Evolutionary conservation across 805 yeast genomes (phyloP).

Genomic region (Huiozyma sinensis): DNA sequence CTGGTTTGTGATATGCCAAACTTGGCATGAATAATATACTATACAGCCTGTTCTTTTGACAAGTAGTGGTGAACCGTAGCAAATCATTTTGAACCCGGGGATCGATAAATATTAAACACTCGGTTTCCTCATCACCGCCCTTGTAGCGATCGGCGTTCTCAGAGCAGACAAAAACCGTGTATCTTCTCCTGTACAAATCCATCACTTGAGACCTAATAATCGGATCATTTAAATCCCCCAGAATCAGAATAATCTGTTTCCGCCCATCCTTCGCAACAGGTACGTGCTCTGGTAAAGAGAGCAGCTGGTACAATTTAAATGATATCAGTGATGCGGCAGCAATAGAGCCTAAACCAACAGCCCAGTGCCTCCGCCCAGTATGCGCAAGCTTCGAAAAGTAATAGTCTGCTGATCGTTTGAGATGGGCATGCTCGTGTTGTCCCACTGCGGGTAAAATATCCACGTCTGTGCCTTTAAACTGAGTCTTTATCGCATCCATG

Average conservation of each 20-base stretch:
- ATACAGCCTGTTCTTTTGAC: conserved; percentile 9
- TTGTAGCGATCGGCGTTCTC: conserved; percentile 13
- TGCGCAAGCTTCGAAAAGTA: too few relatives aligned
- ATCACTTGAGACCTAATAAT: conserved; percentile 27
- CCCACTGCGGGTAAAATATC: too few relatives aligned
- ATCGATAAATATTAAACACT: conserved; percentile 16
- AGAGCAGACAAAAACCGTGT: conserved; percentile 25
- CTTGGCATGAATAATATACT: conserved; percentile 26
- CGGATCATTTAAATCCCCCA: conserved; percentile 29
- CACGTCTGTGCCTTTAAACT: too few relatives aligned
- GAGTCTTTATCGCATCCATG: too few relatives aligned
- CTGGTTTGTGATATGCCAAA: conserved; percentile 24
- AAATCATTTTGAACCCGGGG: conserved; percentile 17
- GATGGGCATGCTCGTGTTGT: too few relatives aligned
- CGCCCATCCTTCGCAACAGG: conserved; percentile 6
- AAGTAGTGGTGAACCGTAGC: conserved; percentile 10
- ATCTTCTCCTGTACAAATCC: conserved; percentile 27
- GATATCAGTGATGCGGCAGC: conserved; percentile 9
- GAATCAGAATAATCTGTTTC: conserved; percentile 15
- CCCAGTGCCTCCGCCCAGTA: conserved; percentile 4
- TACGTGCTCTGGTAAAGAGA: conserved; percentile 10
- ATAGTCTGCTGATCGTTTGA: too few relatives aligned
- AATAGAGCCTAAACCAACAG: conserved; percentile 11
- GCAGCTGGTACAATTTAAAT: conserved; percentile 8
- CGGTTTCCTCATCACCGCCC: conserved; percentile 23